phyloP scores from a whole-genome alignment of 2,329 filamentous ascomycete species.

The Huntiella moniliformis region DNA sequence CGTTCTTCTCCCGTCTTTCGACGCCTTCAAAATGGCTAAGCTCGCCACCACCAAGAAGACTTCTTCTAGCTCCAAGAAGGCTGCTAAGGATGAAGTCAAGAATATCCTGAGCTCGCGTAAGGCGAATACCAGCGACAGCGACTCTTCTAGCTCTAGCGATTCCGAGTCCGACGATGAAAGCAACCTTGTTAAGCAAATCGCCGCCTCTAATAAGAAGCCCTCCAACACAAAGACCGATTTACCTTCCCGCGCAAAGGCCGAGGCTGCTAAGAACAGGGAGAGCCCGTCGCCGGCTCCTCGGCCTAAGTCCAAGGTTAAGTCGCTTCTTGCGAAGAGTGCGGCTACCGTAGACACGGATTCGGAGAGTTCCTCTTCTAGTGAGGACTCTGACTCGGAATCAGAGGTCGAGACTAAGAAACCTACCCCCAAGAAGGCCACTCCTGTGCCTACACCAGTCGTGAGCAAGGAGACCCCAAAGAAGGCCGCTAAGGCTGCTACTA shows the following conservation, averaged over 20 bases:
- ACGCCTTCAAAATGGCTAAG: conserved; percentile 8
- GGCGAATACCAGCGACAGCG: conserved; percentile 11
- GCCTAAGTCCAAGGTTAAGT: conserved; percentile 6
- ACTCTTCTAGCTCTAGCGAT: conserved; percentile 17
- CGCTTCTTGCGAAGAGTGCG: conserved; percentile 3
- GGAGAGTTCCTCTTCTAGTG: neutral
- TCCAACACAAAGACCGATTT: conserved; percentile 11
- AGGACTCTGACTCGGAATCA: conserved; percentile 14
- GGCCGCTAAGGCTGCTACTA: conserved; percentile 3
- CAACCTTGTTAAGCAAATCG: conserved; percentile 11
- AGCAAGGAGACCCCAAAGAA: conserved; percentile 13
- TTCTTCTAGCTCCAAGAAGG: conserved; percentile 10
- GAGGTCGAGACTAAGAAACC: conserved; percentile 16
- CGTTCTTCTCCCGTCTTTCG: neutral
- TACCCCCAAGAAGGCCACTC: neutral
- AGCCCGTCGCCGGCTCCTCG: neutral
- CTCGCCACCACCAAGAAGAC: conserved; percentile 5
- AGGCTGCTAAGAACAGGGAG: conserved; percentile 4
- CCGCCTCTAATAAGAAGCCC: conserved; percentile 12
- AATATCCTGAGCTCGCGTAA: conserved; percentile 13
- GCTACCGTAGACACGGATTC: conserved; percentile 5
- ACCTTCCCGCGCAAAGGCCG: conserved; percentile 6
- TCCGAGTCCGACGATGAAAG: conserved; percentile 15
- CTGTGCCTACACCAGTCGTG: conserved; percentile 9
- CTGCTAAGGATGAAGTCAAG: conserved; percentile 13